Percentiles rank a stretch among this genome's conserved stretches.
These are phyloP conservation scores for Venturia effusa DNA, from an alignment of 2,329 filamentous ascomycete species.

Conservation along the genomic window DNA sequence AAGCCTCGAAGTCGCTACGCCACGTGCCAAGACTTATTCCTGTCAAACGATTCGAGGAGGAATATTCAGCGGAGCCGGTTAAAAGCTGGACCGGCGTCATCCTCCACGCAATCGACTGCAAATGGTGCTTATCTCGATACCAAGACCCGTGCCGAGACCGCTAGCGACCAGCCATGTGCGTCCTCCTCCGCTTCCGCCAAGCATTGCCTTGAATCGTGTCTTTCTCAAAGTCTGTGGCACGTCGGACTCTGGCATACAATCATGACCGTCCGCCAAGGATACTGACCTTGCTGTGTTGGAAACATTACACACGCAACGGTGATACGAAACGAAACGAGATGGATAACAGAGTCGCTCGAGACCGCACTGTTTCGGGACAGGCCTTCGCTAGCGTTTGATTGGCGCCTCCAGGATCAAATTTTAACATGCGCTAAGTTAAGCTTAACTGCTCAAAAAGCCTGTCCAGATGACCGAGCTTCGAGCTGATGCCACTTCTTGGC, in stretches of 20 bases:
- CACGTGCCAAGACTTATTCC: background rate
- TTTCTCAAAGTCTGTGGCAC: background rate
- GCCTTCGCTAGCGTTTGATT: background rate
- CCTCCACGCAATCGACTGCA: background rate
- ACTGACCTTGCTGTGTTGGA: background rate
- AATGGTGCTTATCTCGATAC: background rate
- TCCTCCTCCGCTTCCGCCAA: background rate
- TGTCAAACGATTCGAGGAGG: background rate
- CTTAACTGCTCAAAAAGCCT: background rate
- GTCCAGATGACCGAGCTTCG: background rate
- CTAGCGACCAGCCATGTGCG: background rate
- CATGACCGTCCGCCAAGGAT: background rate
- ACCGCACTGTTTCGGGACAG: background rate
- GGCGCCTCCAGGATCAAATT: background rate
- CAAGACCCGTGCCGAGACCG: background rate
- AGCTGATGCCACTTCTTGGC: background rate
- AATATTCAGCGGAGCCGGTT: background rate
- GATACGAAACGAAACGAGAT: background rate
- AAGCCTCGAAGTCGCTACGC: background rate
- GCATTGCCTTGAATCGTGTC: background rate
- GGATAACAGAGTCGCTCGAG: background rate
- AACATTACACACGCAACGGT: background rate
- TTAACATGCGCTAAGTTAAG: constrained; percentile 6
- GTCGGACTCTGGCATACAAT: background rate
- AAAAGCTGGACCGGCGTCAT: background rate